Evolutionary conservation across 495 filamentous ascomycete species (phyloP), one percentile per base, ranked within the genome.

Genomic region (Talaromyces liani): DNA sequence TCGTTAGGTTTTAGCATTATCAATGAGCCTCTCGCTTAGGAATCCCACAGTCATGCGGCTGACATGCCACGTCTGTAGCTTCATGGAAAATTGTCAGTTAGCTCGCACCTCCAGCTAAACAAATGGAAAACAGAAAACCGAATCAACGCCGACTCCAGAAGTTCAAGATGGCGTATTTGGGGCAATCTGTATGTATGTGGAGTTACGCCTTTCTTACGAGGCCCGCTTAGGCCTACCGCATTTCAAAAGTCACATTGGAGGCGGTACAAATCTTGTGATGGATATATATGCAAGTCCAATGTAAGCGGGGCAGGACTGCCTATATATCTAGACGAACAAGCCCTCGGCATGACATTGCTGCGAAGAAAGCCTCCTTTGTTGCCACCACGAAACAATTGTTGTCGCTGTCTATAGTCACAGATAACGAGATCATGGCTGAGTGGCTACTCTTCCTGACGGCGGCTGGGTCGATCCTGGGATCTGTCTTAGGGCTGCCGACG

Each of bases 401-500:
- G 24, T 41, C 24, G 20, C n/a, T 36, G 56, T 58, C 31, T 58
- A 58, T 10, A 33, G 16, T 20, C 4, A 58, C 6, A 58, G 56
- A 58, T 58, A 58, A 33, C 18, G 29, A 22, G 7, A 60, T 47
- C 36, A 45, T 47, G 58, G 58, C 33, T 60, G 20, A 22, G 33
- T 60, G 58, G 58, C n/a, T 60, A 18, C 58, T 60, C 20, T 60
- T 60, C 24, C 24, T 60, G 36, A 31, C 58, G 18, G 34, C 39
- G 25, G 39, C 58, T 24, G 24, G 58, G 12, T 60, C 39, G 39
- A 47, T 60, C 33, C 58, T 45, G 36, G 10, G 22, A 33, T 47
- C 34, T 45, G 58, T 16, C 31, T 25, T 20, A 41, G 58, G 58
- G 22, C 24, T 60, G 63, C 82, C 82, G 39, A 87, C 84, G 71